These are phyloP conservation scores for Colletotrichum tropicicola DNA, from an alignment of 2,329 filamentous ascomycete species.

Conservation along the genomic window DNA sequence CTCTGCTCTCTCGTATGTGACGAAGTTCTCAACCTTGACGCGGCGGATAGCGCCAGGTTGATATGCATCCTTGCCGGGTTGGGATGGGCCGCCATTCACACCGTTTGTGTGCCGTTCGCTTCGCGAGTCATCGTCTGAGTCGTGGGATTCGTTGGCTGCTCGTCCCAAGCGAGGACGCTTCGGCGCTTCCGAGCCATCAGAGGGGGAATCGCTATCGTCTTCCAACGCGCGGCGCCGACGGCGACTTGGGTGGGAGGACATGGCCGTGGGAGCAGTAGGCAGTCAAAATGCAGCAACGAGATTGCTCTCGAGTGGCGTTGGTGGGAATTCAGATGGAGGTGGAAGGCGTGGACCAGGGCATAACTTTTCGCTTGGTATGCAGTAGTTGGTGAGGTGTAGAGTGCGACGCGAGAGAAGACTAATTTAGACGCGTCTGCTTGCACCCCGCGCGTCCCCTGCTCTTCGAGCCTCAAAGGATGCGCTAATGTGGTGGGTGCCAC, in stretches of 20 bases:
- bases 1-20: slow-evolving; percentile 92
- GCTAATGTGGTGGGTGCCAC: neutral
- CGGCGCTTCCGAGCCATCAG: slow-evolving; percentile 38
- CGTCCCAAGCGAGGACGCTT: slow-evolving; percentile 47
- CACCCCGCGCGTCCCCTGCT: slow-evolving; percentile 17
- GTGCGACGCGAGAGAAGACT: slow-evolving; percentile 8
- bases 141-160: slow-evolving; percentile 24
- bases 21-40: slow-evolving; percentile 87
- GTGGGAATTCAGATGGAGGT: neutral
- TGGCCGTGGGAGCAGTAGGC: too few species aligned
- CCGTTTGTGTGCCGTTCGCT: slow-evolving; percentile 19
- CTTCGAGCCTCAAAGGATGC: neutral
- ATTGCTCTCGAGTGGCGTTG: too few species aligned
- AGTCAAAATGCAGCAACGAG: too few species aligned
- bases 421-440: slow-evolving; percentile 21
- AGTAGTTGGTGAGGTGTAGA: neutral
- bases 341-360: neutral
- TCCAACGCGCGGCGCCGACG: slow-evolving; percentile 50
- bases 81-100: slow-evolving; percentile 17
- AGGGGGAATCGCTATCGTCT: slow-evolving; percentile 44
- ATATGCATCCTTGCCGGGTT: slow-evolving; percentile 45
- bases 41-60: slow-evolving; percentile 88
- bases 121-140: slow-evolving; percentile 29
- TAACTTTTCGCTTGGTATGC: neutral
- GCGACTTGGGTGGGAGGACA: slow-evolving; percentile 5